Percentiles rank a stretch among this genome's conserved stretches.
Evolutionary conservation across 2,329 filamentous ascomycete species (phyloP).

Genomic region (Cryoendolithus antarcticus): DNA sequence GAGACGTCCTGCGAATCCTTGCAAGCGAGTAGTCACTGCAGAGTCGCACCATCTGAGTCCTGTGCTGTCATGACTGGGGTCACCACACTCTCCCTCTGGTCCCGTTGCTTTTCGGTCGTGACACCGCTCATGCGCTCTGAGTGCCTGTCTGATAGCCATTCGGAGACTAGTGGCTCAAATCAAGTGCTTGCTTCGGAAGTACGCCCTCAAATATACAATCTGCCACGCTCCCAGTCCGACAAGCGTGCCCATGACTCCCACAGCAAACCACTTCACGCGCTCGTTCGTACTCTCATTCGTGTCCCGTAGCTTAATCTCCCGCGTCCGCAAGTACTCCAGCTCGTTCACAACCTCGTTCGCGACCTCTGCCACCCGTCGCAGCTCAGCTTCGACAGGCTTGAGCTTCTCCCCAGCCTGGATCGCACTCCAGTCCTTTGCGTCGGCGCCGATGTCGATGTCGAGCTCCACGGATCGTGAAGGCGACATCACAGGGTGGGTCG

Average conservation of each 20-base stretch:
- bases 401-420: slow-evolving; percentile 93
- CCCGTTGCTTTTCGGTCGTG: too few species aligned
- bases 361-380: slow-evolving; percentile 84
- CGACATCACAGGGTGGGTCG: slow-evolving; percentile 31
- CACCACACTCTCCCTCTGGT: too few species aligned
- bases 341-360: slow-evolving; percentile 78
- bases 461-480: slow-evolving; percentile 68
- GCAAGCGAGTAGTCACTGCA: too few species aligned
- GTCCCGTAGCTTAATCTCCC: slow-evolving; percentile 92
- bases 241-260: slow-evolving; percentile 84
- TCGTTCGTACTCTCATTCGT: slow-evolving; percentile 99
- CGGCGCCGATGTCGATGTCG: slow-evolving; percentile 90
- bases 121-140: too few species aligned
- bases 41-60: too few species aligned
- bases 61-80: too few species aligned
- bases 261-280: slow-evolving; percentile 96
- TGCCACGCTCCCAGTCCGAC: slow-evolving; percentile 88
- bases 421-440: slow-evolving; percentile 95
- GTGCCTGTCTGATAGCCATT: neutral
- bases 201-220: slow-evolving; percentile 91
- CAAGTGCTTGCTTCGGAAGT: slow-evolving; percentile 66
- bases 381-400: slow-evolving; percentile 87
- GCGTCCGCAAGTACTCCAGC: slow-evolving; percentile 85
- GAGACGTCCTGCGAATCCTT: too few species aligned
- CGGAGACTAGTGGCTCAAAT: slow-evolving; percentile 22